A percentile compares a stretch with the other conserved stretches of the same genome.
phyloP scores from a whole-genome alignment of 179 eudicot genomes.

The Heliamphora ciliata region DNA sequence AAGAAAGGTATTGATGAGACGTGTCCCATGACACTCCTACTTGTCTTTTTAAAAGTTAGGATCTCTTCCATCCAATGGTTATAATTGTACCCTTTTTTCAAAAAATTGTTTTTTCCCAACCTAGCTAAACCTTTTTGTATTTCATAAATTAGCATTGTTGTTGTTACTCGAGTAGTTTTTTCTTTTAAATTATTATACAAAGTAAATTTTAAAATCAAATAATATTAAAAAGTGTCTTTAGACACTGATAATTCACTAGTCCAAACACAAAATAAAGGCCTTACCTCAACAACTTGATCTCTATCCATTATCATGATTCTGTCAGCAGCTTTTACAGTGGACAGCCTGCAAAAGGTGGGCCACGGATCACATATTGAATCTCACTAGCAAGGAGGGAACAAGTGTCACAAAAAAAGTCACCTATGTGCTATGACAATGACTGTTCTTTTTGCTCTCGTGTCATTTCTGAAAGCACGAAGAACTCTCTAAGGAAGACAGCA shows the following conservation, averaged over 20 bases:
- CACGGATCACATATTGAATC: not conserved
- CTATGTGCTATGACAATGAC: constrained; percentile 47
- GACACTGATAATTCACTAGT: not conserved
- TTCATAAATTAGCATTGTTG: no score
- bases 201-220: no score
- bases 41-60: no score
- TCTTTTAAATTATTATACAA: no score
- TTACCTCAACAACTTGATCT: constrained; percentile 51
- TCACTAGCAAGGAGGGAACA: not conserved
- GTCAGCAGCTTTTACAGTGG: constrained; percentile 46
- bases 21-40: no score
- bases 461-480: constrained; percentile 31
- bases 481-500: constrained; percentile 26
- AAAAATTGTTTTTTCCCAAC: no score
- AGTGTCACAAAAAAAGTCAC: constrained; percentile 22
- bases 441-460: constrained; percentile 28
- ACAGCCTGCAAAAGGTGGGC: constrained; percentile 28
- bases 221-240: no score
- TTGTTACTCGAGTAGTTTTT: no score
- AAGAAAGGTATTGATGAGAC: no score
- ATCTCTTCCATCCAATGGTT: no score
- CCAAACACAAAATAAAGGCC: not conserved
- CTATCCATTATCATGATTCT: constrained; percentile 48
- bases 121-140: no score
- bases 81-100: no score